phyloP scores from a whole-genome alignment of 768 basidiomycete species.

The Termitomyces sp. region DNA sequence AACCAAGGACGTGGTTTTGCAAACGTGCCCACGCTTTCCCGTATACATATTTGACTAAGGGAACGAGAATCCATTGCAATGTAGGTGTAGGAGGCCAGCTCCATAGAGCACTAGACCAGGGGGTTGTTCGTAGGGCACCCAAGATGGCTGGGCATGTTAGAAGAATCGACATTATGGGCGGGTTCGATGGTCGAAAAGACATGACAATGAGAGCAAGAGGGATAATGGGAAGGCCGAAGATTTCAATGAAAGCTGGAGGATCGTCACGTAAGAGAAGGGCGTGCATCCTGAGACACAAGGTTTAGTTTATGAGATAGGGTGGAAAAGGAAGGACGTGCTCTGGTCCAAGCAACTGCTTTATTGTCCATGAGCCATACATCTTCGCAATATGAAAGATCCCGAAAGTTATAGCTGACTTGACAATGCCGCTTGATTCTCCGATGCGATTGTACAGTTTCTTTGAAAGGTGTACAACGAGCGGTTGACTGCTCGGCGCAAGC shows the following conservation, averaged over 20 bases:
- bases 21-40: constrained; percentile 33
- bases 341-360: constrained; percentile 64
- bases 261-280: constrained; percentile 62
- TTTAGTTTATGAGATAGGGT: not conserved
- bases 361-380: constrained; percentile 68
- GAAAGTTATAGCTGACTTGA: constrained; percentile 45
- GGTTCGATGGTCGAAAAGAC: constrained; percentile 38
- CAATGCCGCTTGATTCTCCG: constrained; percentile 50
- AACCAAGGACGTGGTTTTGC: constrained; percentile 41
- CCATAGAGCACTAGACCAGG: constrained; percentile 3
- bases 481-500: constrained; percentile 62
- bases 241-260: constrained; percentile 50
- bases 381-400: constrained; percentile 47
- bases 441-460: constrained; percentile 48
- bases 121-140: too few species aligned
- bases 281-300: constrained; percentile 44
- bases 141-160: constrained; percentile 41
- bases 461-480: constrained; percentile 41
- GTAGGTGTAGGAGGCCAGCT: constrained; percentile 59
- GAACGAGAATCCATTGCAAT: constrained; percentile 52
- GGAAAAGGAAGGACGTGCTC: constrained; percentile 40
- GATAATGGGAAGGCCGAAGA: constrained; percentile 68
- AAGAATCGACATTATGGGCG: constrained; percentile 35
- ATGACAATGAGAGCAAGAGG: constrained; percentile 65
- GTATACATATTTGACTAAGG: constrained; percentile 43